Base-by-base conservation (phyloP, 176 grass and related monocot species). In the Cenchrus purpureus region DNA sequence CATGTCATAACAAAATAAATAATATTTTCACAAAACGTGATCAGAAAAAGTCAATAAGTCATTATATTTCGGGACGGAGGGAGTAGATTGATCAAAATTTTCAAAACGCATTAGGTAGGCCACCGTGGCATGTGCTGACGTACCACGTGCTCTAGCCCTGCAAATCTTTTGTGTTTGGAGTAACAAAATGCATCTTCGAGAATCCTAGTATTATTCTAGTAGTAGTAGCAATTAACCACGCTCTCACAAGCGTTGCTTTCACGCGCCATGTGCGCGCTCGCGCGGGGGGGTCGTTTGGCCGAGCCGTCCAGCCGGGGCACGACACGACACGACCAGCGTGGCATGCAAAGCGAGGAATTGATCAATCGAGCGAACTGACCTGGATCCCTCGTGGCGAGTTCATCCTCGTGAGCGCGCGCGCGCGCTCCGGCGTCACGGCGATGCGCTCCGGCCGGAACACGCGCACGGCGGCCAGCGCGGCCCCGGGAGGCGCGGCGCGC, bases 311-410 rank as follows among this genome's bases (percentile, higher is more conserved):
- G 48, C 48, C 48, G 48, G 48, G 48, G 37, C 66, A 42, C 14
- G 32, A 14, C 31, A 67, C 7, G 10, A 4, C 12, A 34, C 32
- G 66, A 8, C 8, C 8, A 6, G 45, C 45, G 6, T 46, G 45
- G 45, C 45, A 46, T 46, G 45, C 8, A 1, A 10, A 44, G 40
- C 67, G 17, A 14, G 7, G 49, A 14, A 56, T 37, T 29, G 29
- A 68, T 40, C 7, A 14, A 40, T 17, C 12, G 62, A 32, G 8
- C 64, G 32, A 56, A 54, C 74, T 70, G 13, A 94, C 94, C 94
- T 97, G 94, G 79, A 97, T 92, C 51, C 94, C 94, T 74, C 88
- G 94, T 12, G 94, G 94, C 5, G 94, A 97, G 76, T 81, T 77
- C 14, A 22, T 22, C 52, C 83, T 69, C 17, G 92, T 92, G 72